Evolutionary conservation across 2,329 filamentous ascomycete species (phyloP).

Genomic region (Sphaerostilbella broomeana): DNA sequence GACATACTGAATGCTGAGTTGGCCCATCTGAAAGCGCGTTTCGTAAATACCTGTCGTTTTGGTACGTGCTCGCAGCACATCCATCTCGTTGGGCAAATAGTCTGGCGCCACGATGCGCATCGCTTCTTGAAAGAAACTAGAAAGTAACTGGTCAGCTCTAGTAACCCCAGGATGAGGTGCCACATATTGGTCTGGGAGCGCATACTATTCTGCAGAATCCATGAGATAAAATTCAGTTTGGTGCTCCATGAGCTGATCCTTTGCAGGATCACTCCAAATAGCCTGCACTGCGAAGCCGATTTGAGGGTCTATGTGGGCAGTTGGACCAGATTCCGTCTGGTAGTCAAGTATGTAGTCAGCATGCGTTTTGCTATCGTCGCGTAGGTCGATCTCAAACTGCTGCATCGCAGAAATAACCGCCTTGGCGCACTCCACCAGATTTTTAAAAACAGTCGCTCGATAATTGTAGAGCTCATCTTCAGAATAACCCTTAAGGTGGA

Average conservation of each 20-base stretch:
- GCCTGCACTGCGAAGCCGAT: conserved; percentile 78
- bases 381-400: conserved; percentile 80
- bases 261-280: conserved; percentile 84
- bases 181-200: conserved; percentile 14
- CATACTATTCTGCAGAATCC: conserved; percentile 98
- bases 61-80: conserved; percentile 89
- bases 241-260: conserved; percentile 78
- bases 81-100: conserved; percentile 89
- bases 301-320: conserved; percentile 71
- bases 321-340: conserved; percentile 82
- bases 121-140: conserved; percentile 92
- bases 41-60: conserved; percentile 99
- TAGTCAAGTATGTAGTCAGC: conserved; percentile 81
- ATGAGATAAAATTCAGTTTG: conserved; percentile 98
- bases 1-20: conserved; percentile 93
- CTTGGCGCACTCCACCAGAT: conserved; percentile 93
- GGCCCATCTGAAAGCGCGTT: conserved; percentile 96
- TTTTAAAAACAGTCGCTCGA: conserved; percentile 95
- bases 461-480: conserved; percentile 91
- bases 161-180: neutral
- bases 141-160: neutral
- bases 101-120: conserved; percentile 74
- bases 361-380: conserved; percentile 63
- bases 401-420: conserved; percentile 86
- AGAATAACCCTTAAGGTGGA: conserved; percentile 95